Base-by-base conservation (phyloP, 169 alveolate species). In the Plasmodium gaboni region DNA sequence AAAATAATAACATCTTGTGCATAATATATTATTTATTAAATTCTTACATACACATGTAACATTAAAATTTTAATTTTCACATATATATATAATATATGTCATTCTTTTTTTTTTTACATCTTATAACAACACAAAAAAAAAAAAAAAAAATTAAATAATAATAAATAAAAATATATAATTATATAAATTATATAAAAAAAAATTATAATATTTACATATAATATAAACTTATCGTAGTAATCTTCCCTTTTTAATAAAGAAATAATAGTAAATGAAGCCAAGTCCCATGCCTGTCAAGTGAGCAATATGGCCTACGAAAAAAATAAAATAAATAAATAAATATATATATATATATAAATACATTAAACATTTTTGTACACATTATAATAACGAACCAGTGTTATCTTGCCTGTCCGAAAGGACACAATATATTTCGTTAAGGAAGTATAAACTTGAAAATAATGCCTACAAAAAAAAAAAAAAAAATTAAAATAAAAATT, bases 241-340 rank as follows among this genome's bases (percentile, higher is more conserved):
- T n/a, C 15, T 55, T 13, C 19, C 64, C 22, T 15, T 55, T 55
- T 55, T 55, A 15, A 26, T 13, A 68, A 68, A 68, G 42, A 13
- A 76, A 15, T 76, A 76, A 22, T 76, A 76, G 55, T 76, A 76
- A n/a, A 76, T 67, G 10, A 76, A 24, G 8, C 88, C 88, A 3
- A 76, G 26, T 9, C 38, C 15, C 88, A 76, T 76, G 17, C 88
- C 88, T 1, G 88, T 64, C 42, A 76, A 69, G 53, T 76, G 88
- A 38, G 88, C 74, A 13, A 65, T 61, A 15, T 76, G 88, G 0
- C 88, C 88, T 76, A 67, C 2, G 32, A 60, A 22, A 32, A 42
- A 28, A 38, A 61, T 12, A 42, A 48, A 2, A n/a, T 32, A 57
- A 32, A 5, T 17, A 42, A 22, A 32, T 22, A 24, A n/a, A 59